These are phyloP conservation scores for Chlamydomonas sp. DNA, from an alignment of 139 green algal species.

Conservation along the genomic window DNA sequence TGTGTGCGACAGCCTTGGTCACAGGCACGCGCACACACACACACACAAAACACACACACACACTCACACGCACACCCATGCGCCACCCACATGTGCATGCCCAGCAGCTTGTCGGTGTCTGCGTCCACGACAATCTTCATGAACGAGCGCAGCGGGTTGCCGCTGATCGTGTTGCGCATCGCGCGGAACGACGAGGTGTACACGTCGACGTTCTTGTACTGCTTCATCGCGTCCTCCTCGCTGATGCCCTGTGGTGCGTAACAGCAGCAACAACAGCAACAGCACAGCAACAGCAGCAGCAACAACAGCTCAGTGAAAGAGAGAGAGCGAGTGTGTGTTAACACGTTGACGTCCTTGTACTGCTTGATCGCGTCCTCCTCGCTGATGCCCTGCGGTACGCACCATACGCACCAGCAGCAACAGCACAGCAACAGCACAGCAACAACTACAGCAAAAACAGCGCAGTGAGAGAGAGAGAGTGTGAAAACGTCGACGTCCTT, in stretches of 20 bases:
- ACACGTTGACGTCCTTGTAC: too few species aligned
- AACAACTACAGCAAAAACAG: too few species aligned
- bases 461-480: too few species aligned
- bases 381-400: slow-evolving; percentile 56
- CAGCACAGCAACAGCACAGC: too few species aligned
- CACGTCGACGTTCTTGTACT: slow-evolving; percentile 66
- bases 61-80: not conserved
- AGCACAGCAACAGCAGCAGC: too few species aligned
- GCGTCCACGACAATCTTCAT: slow-evolving; percentile 90
- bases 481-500: too few species aligned
- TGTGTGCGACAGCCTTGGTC: not conserved
- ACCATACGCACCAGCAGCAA: not conserved
- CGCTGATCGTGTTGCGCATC: slow-evolving; percentile 91
- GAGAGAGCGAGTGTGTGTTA: too few species aligned
- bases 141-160: slow-evolving; percentile 48
- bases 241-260: slow-evolving; percentile 56
- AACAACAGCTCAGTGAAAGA: too few species aligned
- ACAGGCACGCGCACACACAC: not conserved
- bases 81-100: slow-evolving; percentile 87
- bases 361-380: slow-evolving; percentile 37
- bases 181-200: slow-evolving; percentile 86
- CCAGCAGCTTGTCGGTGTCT: slow-evolving; percentile 69
- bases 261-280: not conserved
- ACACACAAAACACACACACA: slow-evolving; percentile 1
- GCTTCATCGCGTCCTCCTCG: slow-evolving; percentile 75